phyloP scores from a whole-genome alignment of 805 yeast genomes.

The Myxozyma lipomycoides region DNA sequence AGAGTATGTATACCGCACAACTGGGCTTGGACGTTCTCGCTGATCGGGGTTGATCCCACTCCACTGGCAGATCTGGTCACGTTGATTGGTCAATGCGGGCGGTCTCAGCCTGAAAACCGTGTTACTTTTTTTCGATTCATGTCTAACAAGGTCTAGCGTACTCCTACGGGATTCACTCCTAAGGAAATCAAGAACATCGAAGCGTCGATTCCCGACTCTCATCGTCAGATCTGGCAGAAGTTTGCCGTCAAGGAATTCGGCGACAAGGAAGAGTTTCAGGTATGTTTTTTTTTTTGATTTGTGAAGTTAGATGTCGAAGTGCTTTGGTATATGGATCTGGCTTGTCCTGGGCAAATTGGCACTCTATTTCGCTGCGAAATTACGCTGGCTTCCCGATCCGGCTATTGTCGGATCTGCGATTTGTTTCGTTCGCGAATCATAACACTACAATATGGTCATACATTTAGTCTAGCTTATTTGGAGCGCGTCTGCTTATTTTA shows the following conservation, averaged over 20 bases:
- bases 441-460: too few species aligned
- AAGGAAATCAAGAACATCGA: conserved; percentile 82
- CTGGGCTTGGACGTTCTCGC: not conserved
- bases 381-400: too few species aligned
- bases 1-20: conserved; percentile 11
- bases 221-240: conserved; percentile 74
- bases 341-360: too few species aligned
- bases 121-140: not conserved
- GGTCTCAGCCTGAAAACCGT: not conserved
- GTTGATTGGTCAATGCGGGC: not conserved
- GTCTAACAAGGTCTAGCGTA: conserved; percentile 44
- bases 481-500: too few species aligned
- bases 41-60: not conserved
- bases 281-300: conserved; percentile 2
- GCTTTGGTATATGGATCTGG: too few species aligned
- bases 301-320: not conserved
- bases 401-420: too few species aligned
- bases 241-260: conserved; percentile 53
- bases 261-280: conserved; percentile 50
- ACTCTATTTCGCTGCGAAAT: too few species aligned
- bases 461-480: too few species aligned
- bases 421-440: too few species aligned
- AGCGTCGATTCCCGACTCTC: conserved; percentile 70
- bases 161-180: conserved; percentile 87
- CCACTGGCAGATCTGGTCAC: not conserved